These are phyloP conservation scores for Phaseolus coccineus DNA, from an alignment of 331 rosid genomes.

Conservation along the genomic window DNA sequence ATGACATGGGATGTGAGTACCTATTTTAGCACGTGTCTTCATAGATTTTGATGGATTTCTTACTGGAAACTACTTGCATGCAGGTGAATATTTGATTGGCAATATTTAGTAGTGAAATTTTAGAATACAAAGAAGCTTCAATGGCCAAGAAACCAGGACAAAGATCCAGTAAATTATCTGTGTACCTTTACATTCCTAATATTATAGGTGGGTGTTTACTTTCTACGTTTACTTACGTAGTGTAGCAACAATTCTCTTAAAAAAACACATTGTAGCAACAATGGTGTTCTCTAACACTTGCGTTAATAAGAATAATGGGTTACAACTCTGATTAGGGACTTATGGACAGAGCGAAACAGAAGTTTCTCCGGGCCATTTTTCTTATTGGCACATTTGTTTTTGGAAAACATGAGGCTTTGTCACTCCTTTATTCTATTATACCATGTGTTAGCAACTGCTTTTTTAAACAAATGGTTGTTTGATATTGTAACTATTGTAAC, in stretches of 20 bases:
- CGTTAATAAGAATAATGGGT: constrained; percentile 9
- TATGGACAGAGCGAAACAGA: constrained; percentile 14
- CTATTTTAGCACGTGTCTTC: constrained; percentile 11
- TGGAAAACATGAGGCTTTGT: constrained; percentile 1
- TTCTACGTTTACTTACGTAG: constrained; percentile 33
- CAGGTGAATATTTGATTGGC: constrained; percentile 57
- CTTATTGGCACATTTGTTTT: constrained; percentile 12
- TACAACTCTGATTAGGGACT: constrained; percentile 30
- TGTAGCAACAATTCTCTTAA: not conserved
- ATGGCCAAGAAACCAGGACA: constrained; percentile 77
- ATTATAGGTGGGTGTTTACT: constrained; percentile 77
- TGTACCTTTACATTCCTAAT: constrained; percentile 91
- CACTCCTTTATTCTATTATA: constrained; percentile 27
- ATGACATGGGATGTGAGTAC: constrained; percentile 12
- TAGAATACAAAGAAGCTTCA: constrained; percentile 49
- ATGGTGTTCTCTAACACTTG: not conserved
- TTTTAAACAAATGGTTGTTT: constrained; percentile 16
- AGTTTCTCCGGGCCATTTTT: not conserved
- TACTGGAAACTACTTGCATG: constrained; percentile 42
- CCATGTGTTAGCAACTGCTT: constrained; percentile 38
- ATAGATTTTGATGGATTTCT: constrained; percentile 41
- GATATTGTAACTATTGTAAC: constrained; percentile 1
- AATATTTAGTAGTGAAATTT: constrained; percentile 46
- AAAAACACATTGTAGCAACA: not conserved
- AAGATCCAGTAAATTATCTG: constrained; percentile 69